Evolutionary conservation across 345 rosid genomes (phyloP), one percentile per base, ranked within the genome.

Genomic region (Populus simonii): DNA sequence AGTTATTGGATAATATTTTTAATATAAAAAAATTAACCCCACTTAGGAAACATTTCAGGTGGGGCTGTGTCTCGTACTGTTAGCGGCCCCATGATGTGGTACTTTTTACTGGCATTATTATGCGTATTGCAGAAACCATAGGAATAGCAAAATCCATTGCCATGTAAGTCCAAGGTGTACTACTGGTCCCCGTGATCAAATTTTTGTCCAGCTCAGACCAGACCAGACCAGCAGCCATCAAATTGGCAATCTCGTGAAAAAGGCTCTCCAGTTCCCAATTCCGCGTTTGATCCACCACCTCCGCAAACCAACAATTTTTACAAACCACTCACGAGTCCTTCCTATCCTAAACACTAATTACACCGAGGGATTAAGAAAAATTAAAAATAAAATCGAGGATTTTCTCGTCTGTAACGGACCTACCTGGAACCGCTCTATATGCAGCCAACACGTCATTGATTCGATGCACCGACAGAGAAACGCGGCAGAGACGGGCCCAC

Each of bases 391-490:
- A 17, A 38, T 41, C 12, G 35, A 31, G 39, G 38, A 7, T 38
- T 2, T 36, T 10, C 49, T 61, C 55, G 12, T 31, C 20, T 39
- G 70, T 45, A 4, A 65, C 61, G 11, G 4, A 5, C 0, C 8
- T 62, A 17, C 20, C 1, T 63, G 27, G 39, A 65, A 1, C 43
- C 43, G 31, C 31, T 45, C 77, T 23, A 8, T 18, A 22, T 9
- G 22, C 23, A 51, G 43, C 41, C 47, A 31, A 23, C 80, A 70
- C 70, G 80, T 80, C 83, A 59, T 3, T 5, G 0, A 1, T 39
- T 33, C 36, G 25, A 49, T 18, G 33, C 82, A 83, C 87, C 86
- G 87, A 84, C 82, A 69, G 17, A 31, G 35, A 16, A 66, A 76
- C 84, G 83, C 83, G 80, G 76, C 55, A 36, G 1, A 43, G 47